Evolutionary conservation across 1,284 basidiomycete genomes (phyloP).

Genomic region (Leccinum subatratum): DNA sequence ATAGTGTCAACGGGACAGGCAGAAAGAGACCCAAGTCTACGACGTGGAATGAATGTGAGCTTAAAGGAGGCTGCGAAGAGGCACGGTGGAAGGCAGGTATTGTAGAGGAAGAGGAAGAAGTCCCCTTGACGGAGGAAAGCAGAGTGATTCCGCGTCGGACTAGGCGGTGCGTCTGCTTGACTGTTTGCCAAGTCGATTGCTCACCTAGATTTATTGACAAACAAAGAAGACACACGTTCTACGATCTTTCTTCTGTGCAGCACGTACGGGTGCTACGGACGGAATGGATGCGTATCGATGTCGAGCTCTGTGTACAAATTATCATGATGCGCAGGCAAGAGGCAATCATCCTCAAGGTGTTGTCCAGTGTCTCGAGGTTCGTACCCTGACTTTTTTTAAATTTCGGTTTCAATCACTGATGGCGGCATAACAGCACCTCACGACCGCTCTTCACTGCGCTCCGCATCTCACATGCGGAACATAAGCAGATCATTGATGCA

Average conservation of each 20-base stretch:
- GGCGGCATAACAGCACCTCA: conserved; percentile 41
- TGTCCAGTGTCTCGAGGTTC: conserved; percentile 36
- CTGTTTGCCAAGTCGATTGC: conserved; percentile 3
- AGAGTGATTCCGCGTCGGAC: conserved; percentile 8
- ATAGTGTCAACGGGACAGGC: conserved; percentile 4
- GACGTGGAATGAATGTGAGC: conserved; percentile 49
- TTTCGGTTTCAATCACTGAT: conserved; percentile 5
- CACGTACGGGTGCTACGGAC: conserved; percentile 45
- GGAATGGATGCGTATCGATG: conserved; percentile 69
- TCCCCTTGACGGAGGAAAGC: conserved; percentile 1
- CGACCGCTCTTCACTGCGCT: conserved; percentile 46
- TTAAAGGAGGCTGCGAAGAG: conserved; percentile 21
- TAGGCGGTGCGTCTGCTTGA: conserved; percentile 19
- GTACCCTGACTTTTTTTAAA: conserved; percentile 9
- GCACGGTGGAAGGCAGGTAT: conserved; percentile 23
- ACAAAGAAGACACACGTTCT: conserved; percentile 59
- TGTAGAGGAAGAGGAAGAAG: conserved; percentile 10
- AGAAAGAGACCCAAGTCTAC: conserved; percentile 35
- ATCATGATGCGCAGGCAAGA: conserved; percentile 64
- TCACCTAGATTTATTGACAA: conserved; percentile 10
- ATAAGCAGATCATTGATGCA: conserved; percentile 42
- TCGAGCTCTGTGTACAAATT: conserved; percentile 69
- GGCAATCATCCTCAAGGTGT: conserved; percentile 48
- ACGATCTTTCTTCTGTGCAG: conserved; percentile 47
- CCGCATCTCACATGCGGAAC: conserved; percentile 51